Evolutionary conservation across 2,329 filamentous ascomycete genomes (phyloP).

Genomic region (Pyrenophora seminiperda): DNA sequence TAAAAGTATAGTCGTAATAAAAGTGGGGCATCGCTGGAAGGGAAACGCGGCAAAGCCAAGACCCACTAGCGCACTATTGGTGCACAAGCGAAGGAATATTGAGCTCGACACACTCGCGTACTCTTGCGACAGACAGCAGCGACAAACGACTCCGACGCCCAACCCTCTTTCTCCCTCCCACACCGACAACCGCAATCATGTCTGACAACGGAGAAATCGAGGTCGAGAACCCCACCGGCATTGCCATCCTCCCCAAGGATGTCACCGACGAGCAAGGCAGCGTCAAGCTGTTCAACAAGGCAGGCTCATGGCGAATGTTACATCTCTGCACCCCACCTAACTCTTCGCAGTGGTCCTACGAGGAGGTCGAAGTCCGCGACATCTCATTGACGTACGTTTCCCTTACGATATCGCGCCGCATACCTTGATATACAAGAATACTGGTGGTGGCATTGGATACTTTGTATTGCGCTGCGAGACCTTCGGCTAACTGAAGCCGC

Average conservation of each 20-base stretch:
- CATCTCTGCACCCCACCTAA: slow-evolving; percentile 18
- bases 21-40: not conserved
- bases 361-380: slow-evolving; percentile 99
- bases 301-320: slow-evolving; percentile 19
- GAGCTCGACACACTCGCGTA: slow-evolving; percentile 20
- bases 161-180: slow-evolving; percentile 27
- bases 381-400: slow-evolving; percentile 95
- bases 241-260: slow-evolving; percentile 89
- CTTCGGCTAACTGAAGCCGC: slow-evolving; percentile 46
- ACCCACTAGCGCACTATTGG: slow-evolving; percentile 18
- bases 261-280: slow-evolving; percentile 85
- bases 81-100: slow-evolving; percentile 22
- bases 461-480: slow-evolving; percentile 23
- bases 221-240: slow-evolving; percentile 77
- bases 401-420: slow-evolving; percentile 21
- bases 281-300: slow-evolving; percentile 95
- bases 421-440: slow-evolving; percentile 13
- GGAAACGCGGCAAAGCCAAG: slow-evolving; percentile 21
- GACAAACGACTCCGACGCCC: slow-evolving; percentile 37
- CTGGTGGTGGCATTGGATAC: slow-evolving; percentile 24
- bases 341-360: slow-evolving; percentile 75
- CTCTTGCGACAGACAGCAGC: slow-evolving; percentile 30
- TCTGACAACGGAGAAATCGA: slow-evolving; percentile 92
- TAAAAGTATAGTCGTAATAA: no score
- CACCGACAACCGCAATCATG: slow-evolving; percentile 61